These are phyloP conservation scores for Ballota nigra DNA, from an alignment of 257 asterid genomes.

Conservation along the genomic window DNA sequence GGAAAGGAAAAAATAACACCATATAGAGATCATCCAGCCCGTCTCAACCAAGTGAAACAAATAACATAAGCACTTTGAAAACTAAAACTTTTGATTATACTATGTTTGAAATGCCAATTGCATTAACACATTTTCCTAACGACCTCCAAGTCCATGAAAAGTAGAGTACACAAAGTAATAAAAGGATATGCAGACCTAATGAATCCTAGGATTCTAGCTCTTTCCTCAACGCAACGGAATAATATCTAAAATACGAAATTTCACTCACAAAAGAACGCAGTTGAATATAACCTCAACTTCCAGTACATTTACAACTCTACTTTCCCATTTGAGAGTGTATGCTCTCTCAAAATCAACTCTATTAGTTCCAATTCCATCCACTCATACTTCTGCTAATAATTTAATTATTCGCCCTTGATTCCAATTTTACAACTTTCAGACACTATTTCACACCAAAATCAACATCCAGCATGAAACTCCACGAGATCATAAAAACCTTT, in stretches of 20 bases:
- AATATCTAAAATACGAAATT: background rate
- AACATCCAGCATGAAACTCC: slow-evolving; percentile 4
- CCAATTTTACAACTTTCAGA: slow-evolving; percentile 1
- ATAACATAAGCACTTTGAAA: background rate
- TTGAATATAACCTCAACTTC: background rate
- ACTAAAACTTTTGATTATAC: background rate
- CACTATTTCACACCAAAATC: slow-evolving; percentile 4
- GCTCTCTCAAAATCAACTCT: background rate
- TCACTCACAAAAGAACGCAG: background rate
- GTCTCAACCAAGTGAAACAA: slow-evolving; percentile 13
- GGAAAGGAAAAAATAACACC: background rate
- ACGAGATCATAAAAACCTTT: slow-evolving; percentile 2
- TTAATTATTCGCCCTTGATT: background rate
- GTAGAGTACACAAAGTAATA: background rate
- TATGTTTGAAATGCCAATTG: background rate
- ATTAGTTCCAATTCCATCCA: slow-evolving; percentile 8
- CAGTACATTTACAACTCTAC: background rate
- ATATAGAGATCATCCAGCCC: background rate
- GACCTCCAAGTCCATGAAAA: slow-evolving; percentile 1
- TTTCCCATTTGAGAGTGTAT: background rate
- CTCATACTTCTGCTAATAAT: background rate
- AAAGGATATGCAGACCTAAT: background rate
- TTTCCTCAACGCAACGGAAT: background rate
- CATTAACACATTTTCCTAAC: background rate
- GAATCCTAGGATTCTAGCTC: background rate